phyloP scores from a whole-genome alignment of 352 stramenopile genomes.

The Globisporangium paddicum region DNA sequence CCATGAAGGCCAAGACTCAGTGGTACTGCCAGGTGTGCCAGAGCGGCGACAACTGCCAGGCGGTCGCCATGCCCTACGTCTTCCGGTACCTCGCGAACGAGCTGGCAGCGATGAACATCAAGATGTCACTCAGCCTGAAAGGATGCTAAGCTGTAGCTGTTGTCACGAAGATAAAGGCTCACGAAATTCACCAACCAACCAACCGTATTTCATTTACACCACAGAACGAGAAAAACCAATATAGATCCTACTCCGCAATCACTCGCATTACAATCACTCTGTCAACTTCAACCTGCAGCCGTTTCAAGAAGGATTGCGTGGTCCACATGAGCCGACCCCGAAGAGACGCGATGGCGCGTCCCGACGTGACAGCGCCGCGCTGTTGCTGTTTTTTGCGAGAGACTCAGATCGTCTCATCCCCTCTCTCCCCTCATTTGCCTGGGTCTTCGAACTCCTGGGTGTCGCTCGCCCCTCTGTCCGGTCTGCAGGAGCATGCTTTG shows the following conservation, averaged over 20 bases:
- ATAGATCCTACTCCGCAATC: slow-evolving; percentile 8
- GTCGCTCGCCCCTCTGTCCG: no score
- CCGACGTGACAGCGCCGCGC: no score
- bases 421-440: no score
- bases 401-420: no score
- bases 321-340: no score
- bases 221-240: slow-evolving; percentile 1
- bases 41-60: slow-evolving; percentile 88
- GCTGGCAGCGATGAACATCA: slow-evolving; percentile 99
- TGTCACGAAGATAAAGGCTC: no score
- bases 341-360: no score
- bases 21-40: slow-evolving; percentile 84
- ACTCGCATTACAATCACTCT: background rate
- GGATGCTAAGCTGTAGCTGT: slow-evolving; percentile 27
- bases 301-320: background rate
- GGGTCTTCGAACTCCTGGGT: no score
- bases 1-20: slow-evolving; percentile 86
- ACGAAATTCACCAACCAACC: background rate
- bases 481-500: no score
- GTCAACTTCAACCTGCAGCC: background rate
- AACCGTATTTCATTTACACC: slow-evolving; percentile 2
- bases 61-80: slow-evolving; percentile 98
- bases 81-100: slow-evolving; percentile 99
- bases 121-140: slow-evolving; percentile 93
- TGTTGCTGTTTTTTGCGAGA: no score